Base-by-base conservation (phyloP, 139 green algal species). In the Micractinium sp. region DNA sequence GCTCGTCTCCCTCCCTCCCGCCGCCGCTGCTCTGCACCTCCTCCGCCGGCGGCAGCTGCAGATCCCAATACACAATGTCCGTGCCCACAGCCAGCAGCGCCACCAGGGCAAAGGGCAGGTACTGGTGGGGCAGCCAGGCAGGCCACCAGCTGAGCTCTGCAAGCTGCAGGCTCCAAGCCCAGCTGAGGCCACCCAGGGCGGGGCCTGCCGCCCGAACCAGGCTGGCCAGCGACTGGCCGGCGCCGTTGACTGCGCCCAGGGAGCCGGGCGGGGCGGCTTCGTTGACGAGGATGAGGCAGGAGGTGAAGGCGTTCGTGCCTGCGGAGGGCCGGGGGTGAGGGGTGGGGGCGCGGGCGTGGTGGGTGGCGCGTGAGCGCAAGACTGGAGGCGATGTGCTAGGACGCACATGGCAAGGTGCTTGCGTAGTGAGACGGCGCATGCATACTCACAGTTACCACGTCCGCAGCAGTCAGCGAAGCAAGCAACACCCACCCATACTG, bases 231-330 rank as follows among this genome's bases (percentile, higher is more conserved):
- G 93, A 94, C 80, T 97, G 74, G 33, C 95, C 95, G 15, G 92
- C 87, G 20, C 95, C 95, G 81, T 97, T 97, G 18, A 97, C 94
- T 19, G 87, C 75, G 4, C 94, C 94, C 47, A 97, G 82, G 27
- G 60, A 36, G 3, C 36, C 3, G 56, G n/a, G 25, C 1, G 86
- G 63, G 1, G 90, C 89, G 18, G 92, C 86, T 19, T 90, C 85
- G 53, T 95, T 96, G 31, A 96, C 94, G n/a, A 95, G 61, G 39
- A 96, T 94, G 82, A 96, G 94, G 63, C 92, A 88, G 22, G 87
- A 86, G 7, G 92, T 96, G 91, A 95, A 96, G 25, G 91, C 89
- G 66, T 76, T 90, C 89, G 87, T 92, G 69, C 69, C 82, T 39
- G 79, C 25, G 35, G 79, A 29, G n/a, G 23, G 15, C 77, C 29